Base-by-base conservation (phyloP, 1,139 yeast genomes). In the Pichia kudriavzevii region DNA sequence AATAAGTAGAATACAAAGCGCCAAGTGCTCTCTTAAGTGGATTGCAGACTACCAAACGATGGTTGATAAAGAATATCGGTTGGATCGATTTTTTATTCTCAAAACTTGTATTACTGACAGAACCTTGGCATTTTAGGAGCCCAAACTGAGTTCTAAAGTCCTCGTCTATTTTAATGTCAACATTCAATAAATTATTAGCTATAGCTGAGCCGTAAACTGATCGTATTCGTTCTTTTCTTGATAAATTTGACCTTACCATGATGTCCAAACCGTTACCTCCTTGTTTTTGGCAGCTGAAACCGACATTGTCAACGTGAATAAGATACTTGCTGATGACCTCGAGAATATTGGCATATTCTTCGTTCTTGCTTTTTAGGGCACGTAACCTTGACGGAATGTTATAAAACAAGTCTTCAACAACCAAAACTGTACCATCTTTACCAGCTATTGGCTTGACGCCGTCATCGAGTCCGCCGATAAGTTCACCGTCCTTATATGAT, bases 281-380 rank as follows among this genome's bases (percentile, higher is more conserved):
- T 45, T 66, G 65, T 50, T 80, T 80, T 57, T 84, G 85, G 51
- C 94, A 82, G 6, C 81, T 72, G 46, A 91, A 77, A 0, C 93
- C 91, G 2, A 82, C 81, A 0, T 66, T 66, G 0, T 58, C 59
- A 1, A 82, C 69, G 54, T 88, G 94, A 1, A 91, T 66, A 1
- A 95, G 80, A 51, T 93, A 93, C 34, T 84, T 67, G 2, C 91
- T 87, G 1, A 84, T 75, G 3, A 91, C 85, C 46, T 91, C 97
- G 30, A 91, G 57, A 5, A 91, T 79, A 47, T 72, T 75, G 11
- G 75, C 58, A 50, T 76, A 81, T 52, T 91, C 98, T 15, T 85
- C 96, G 43, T 67, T 67, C 18, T 79, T 67, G 1, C 83, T 69
- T 41, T 69, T 67, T 36, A 88, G 60, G 0, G 94, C 72, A 33